Evolutionary conservation across 371 early-diverging fungal species (phyloP), one percentile per base, ranked within the genome.

Genomic region (Mucor sp.): DNA sequence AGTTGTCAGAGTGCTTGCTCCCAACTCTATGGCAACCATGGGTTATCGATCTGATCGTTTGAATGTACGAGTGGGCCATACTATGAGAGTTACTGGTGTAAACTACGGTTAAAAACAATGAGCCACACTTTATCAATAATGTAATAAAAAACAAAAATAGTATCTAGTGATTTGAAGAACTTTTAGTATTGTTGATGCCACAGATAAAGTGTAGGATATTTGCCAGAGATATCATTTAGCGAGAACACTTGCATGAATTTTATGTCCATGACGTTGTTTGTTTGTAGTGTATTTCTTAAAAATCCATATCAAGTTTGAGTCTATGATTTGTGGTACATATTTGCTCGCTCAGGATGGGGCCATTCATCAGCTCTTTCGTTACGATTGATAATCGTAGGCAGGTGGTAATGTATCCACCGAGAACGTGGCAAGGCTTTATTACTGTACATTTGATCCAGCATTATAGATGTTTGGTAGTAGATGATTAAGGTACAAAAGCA

Each of bases 31-130:
- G 0, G 32, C 68, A 48, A 83, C 83, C 0, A 77, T 72, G 79
- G 83, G 81, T 47, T 81, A 63, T 43, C 63, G 75, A 17, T 71
- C 78, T 12, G 75, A 77, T 0, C 74, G 83, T 7, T 62, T 83
- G 12, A 83, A 83, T 60, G 58, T 83, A 11, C 56, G 63, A 12
- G 61, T 83, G 23, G 79, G 80, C 55, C 56, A 69, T 4, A 70
- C 58, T 28, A 73, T 65, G 57, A 66, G 65, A 48, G 67, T 75
- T 5, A 63, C 57, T 7, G 68, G 66, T 63, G 76, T 79, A 0
- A 63, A 71, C 32, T 75, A 71, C 61, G 81, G 83, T 30, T 83
- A 71, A 78, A 47, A 11, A 1, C 33, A 19, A 23, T 8, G 50
- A 0, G 8, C 1, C 23, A 19, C 17, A 4, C 41, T 41, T 17